Conservation (phyloP, 768 basidiomycete genomes). For the Rubroboletus satanas region DNA sequence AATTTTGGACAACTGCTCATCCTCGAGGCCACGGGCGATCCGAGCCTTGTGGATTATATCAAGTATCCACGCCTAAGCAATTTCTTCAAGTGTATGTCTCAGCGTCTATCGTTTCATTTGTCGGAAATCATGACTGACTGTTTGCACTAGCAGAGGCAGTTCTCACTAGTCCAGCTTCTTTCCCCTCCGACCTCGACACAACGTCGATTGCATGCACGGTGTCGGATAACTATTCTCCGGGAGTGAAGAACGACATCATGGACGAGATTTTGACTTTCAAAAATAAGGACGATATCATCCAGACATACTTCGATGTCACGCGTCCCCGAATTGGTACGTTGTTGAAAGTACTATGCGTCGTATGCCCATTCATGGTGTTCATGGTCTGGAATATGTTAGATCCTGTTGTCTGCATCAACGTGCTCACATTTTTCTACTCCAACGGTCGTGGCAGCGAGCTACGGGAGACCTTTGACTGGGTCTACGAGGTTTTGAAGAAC, state of each 20-base stretch:
- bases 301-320: constrained; percentile 18
- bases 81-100: constrained; percentile 16
- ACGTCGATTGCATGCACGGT: constrained; percentile 21
- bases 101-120: neutral
- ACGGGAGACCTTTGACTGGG: constrained; percentile 20
- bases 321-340: constrained; percentile 21
- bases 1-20: constrained; percentile 22
- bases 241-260: constrained; percentile 22
- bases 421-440: constrained; percentile 19
- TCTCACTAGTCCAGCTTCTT: constrained; percentile 9
- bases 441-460: constrained; percentile 19
- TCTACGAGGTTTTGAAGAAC: constrained; percentile 20
- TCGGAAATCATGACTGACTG: no score
- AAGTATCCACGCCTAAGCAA: constrained; percentile 18
- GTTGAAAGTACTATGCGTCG: neutral
- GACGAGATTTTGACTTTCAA: constrained; percentile 15
- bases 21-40: constrained; percentile 15
- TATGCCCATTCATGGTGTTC: neutral
- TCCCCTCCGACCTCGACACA: constrained; percentile 18
- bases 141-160: constrained; percentile 1
- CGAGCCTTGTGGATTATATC: constrained; percentile 18
- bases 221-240: constrained; percentile 8
- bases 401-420: constrained; percentile 18
- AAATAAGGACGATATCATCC: constrained; percentile 20
- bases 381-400: neutral